These are phyloP conservation scores for Leccinum subfulvum DNA, from an alignment of 1,284 basidiomycete genomes.

Conservation along the genomic window DNA sequence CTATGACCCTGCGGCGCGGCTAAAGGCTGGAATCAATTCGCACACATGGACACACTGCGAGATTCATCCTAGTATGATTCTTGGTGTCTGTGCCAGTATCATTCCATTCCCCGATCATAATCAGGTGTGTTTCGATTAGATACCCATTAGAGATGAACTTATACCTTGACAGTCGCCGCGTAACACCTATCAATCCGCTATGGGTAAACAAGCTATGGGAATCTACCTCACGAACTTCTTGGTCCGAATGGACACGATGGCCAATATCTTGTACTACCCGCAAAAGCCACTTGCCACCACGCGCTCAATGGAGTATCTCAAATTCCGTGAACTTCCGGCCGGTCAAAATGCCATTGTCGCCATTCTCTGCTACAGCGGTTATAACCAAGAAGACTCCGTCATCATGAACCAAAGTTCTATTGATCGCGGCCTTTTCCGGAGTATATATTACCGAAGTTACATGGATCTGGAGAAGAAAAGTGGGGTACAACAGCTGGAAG, in stretches of 20 bases:
- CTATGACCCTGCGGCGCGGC: slow-evolving; percentile 84
- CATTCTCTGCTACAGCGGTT: slow-evolving; percentile 97
- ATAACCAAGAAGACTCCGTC: slow-evolving; percentile 99
- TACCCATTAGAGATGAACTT: slow-evolving; percentile 15
- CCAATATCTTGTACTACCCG: slow-evolving; percentile 96
- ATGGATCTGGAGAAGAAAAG: slow-evolving; percentile 98
- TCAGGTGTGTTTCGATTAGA: slow-evolving; percentile 58
- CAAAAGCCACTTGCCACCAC: slow-evolving; percentile 99
- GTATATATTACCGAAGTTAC: slow-evolving; percentile 98
- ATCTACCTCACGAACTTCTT: slow-evolving; percentile 97
- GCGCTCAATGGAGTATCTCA: slow-evolving; percentile 97
- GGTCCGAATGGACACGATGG: slow-evolving; percentile 98
- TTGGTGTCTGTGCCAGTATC: slow-evolving; percentile 97
- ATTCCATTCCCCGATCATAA: slow-evolving; percentile 99
- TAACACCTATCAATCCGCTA: slow-evolving; percentile 99
- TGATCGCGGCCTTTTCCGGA: slow-evolving; percentile 96
- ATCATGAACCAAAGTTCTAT: slow-evolving; percentile 99
- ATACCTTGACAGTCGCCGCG: slow-evolving; percentile 76
- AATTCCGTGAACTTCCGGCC: slow-evolving; percentile 96
- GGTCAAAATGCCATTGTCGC: slow-evolving; percentile 99
- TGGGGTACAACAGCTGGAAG: slow-evolving; percentile 88
- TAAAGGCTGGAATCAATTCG: slow-evolving; percentile 79
- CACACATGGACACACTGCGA: slow-evolving; percentile 99
- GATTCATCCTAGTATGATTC: slow-evolving; percentile 98
- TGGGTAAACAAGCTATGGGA: slow-evolving; percentile 99